These are phyloP conservation scores for Pyrrhoderma lamaoense DNA, from an alignment of 1,284 basidiomycete species.

Conservation along the genomic window DNA sequence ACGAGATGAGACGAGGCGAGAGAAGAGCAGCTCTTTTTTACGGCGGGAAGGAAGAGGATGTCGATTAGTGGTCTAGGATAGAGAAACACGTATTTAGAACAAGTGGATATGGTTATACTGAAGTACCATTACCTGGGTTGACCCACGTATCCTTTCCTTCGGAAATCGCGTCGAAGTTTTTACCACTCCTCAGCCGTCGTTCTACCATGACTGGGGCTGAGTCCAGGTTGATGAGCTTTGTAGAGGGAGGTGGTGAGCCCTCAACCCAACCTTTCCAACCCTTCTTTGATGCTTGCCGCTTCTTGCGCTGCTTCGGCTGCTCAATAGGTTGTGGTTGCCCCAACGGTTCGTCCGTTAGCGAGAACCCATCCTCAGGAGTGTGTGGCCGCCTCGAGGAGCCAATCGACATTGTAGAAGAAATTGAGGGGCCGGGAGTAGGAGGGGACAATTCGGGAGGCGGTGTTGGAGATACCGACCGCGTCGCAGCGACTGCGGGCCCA, in stretches of 20 bases:
- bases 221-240: conserved; percentile 73
- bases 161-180: conserved; percentile 70
- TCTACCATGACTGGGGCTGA: conserved; percentile 52
- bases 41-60: conserved; percentile 4
- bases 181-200: conserved; percentile 67
- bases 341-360: conserved; percentile 30
- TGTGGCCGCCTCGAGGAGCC: conserved; percentile 71
- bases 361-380: conserved; percentile 45
- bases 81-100: conserved; percentile 15
- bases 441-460: conserved; percentile 60
- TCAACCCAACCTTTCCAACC: conserved; percentile 86
- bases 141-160: conserved; percentile 48
- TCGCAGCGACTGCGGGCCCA: conserved; percentile 58
- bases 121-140: conserved; percentile 26
- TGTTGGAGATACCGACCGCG: conserved; percentile 63
- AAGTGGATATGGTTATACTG: conserved; percentile 16
- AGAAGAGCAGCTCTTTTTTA: conserved; percentile 2
- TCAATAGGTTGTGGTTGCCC: conserved; percentile 26
- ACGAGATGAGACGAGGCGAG: conserved; percentile 2
- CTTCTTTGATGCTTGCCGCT: conserved; percentile 62
- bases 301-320: conserved; percentile 40
- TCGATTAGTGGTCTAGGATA: conserved; percentile 5
- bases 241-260: conserved; percentile 70
- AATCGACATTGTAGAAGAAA: conserved; percentile 61
- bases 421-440: conserved; percentile 65